Evolutionary conservation across 495 filamentous ascomycete species (phyloP).

Genomic region (Penicillium cosmopolitanum): DNA sequence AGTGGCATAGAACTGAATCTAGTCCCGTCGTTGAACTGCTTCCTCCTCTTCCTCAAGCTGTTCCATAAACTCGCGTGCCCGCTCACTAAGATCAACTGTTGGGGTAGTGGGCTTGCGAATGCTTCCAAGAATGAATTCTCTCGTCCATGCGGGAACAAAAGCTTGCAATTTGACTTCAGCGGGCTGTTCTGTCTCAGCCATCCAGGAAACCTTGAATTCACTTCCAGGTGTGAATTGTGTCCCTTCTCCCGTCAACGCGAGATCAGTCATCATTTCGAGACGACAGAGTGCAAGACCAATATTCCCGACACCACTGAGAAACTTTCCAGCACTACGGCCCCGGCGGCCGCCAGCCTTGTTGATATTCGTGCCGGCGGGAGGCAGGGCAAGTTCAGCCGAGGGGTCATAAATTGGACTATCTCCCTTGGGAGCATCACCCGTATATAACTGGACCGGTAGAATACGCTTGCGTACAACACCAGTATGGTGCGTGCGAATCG

Average conservation of each 20-base stretch:
- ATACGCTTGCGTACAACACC: conserved; percentile 91
- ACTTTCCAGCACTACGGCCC: conserved; percentile 76
- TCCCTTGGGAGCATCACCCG: conserved; percentile 38
- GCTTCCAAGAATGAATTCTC: conserved; percentile 44
- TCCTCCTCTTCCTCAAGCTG: conserved; percentile 43
- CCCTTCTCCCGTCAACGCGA: conserved; percentile 65
- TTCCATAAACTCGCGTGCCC: conserved; percentile 44
- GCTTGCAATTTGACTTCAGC: conserved; percentile 73
- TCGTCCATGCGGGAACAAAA: conserved; percentile 82
- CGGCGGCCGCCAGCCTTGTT: conserved; percentile 50
- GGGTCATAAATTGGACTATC: conserved; percentile 57
- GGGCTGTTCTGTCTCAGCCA: conserved; percentile 35
- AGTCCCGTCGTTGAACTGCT: conserved; percentile 32
- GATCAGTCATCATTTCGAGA: conserved; percentile 85
- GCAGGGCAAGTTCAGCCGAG: conserved; percentile 32
- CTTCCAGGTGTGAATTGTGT: conserved; percentile 53
- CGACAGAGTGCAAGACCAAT: conserved; percentile 87
- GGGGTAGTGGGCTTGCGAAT: conserved; percentile 28
- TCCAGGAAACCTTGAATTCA: conserved; percentile 59
- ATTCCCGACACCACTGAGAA: conserved; percentile 75
- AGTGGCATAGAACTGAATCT: conserved; percentile 17
- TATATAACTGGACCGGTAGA: conserved; percentile 81
- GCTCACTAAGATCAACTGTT: conserved; percentile 28
- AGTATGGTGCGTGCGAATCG: conserved; percentile 90
- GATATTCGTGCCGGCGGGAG: conserved; percentile 46